Base-by-base conservation (phyloP, 441 rosid species). In the Raphanus hybrid region DNA sequence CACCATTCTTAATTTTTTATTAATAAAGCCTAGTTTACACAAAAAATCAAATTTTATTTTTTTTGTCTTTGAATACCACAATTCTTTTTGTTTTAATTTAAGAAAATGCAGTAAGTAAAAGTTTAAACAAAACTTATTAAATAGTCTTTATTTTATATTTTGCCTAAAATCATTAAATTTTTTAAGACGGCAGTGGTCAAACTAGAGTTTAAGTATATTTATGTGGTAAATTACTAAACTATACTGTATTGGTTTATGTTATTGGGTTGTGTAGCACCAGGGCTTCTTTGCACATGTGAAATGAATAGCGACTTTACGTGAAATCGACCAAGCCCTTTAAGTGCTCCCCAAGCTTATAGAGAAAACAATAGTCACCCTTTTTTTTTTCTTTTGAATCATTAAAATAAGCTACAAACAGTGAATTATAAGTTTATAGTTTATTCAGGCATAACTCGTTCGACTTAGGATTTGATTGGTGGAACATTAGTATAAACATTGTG, bases 231-330 rank as follows among this genome's bases (percentile, higher is more conserved):
- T 8, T 55, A 12, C 18, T 16, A 16, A 16, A 16, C 18, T 16
- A 16, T 16, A 52, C 32, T 8, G 23, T 15, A 37, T 5, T 64
- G 16, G 37, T 54, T 59, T 2, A 18, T 16, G 4, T 8, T 50
- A 69, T 68, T 68, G 74, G 74, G 63, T 60, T 68, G 69, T 52
- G 79, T 75, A 69, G 64, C 79, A 69, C 64, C 50, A 5, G 14
- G 50, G 50, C 8, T 64, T 37, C 50, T 15, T 64, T 16, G 50
- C 50, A 9, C 50, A 59, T 69, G 74, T 18, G 27, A 48, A 50
- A 8, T 68, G 61, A 68, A 9, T 52, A 35, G 43, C 10, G 34
- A 69, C 79, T 68, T 68, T 75, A 61, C 74, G 79, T 75, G 60
- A 75, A 68, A 60, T 75, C 74, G 41, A n/a, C 62, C 74, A 20